A percentile compares a stretch with the other conserved stretches of the same genome.
These are phyloP conservation scores for Candida oleophila DNA, from an alignment of 805 yeast genomes.

Conservation along the genomic window DNA sequence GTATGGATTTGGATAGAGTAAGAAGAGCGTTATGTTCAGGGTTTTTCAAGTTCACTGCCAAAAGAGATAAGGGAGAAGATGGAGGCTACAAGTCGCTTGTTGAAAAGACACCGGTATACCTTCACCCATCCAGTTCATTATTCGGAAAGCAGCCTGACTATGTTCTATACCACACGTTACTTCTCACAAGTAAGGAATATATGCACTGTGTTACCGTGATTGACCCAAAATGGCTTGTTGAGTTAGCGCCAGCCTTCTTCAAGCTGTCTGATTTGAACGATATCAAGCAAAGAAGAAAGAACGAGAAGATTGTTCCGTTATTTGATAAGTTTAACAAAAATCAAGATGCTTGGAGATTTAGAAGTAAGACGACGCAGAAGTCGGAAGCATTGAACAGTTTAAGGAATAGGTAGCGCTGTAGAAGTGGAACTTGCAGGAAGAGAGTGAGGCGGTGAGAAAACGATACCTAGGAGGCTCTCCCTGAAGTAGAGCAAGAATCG, in stretches of 20 bases:
- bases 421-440: not conserved
- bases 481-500: no score
- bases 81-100: constrained; percentile 56
- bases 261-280: constrained; percentile 54
- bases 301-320: constrained; percentile 72
- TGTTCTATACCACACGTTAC: constrained; percentile 76
- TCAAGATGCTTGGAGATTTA: constrained; percentile 76
- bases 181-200: constrained; percentile 83
- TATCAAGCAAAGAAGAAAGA: constrained; percentile 50
- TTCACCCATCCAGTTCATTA: constrained; percentile 86
- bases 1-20: constrained; percentile 53
- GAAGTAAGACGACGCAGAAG: constrained; percentile 33
- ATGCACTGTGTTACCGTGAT: constrained; percentile 87
- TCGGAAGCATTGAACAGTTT: constrained; percentile 1
- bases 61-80: constrained; percentile 49
- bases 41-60: constrained; percentile 64
- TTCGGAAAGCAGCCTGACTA: constrained; percentile 67
- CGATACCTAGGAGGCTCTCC: no score
- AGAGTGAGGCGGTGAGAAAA: no score
- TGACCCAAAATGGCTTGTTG: constrained; percentile 76
- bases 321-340: constrained; percentile 56
- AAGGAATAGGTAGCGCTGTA: constrained; percentile 14
- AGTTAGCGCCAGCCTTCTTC: constrained; percentile 73
- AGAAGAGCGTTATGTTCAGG: constrained; percentile 67
- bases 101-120: constrained; percentile 69